These are phyloP conservation scores for Botrytis pseudocinerea DNA, from an alignment of 2,329 filamentous ascomycete genomes.

Conservation along the genomic window DNA sequence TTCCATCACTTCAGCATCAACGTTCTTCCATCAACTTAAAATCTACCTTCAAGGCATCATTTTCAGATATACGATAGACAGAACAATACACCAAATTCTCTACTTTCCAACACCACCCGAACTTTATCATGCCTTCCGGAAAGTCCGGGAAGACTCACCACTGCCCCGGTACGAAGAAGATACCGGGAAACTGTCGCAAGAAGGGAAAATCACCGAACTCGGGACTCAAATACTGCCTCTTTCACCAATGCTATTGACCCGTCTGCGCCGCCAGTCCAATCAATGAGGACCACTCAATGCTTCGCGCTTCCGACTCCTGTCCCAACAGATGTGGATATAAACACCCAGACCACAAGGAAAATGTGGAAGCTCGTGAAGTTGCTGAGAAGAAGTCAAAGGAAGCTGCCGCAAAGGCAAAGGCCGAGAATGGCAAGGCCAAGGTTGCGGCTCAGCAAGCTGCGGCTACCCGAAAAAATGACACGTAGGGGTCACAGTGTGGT, in stretches of 20 bases:
- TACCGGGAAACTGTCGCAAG: background rate
- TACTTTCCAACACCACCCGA: background rate
- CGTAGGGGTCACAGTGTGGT: no score
- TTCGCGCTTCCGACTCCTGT: background rate
- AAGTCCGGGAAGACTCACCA: background rate
- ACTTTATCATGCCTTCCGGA: background rate
- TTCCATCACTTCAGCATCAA: no score
- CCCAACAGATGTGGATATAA: background rate
- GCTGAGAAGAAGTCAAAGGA: background rate
- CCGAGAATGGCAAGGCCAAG: background rate
- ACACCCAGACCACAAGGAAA: background rate
- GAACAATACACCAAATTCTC: background rate
- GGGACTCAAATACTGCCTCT: background rate
- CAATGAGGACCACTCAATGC: rapidly evolving
- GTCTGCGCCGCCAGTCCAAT: background rate
- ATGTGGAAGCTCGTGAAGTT: background rate
- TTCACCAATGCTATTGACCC: background rate
- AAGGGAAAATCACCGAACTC: background rate
- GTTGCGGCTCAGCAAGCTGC: background rate
- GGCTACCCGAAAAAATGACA: background rate
- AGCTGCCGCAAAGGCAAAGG: background rate
- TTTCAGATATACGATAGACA: background rate
- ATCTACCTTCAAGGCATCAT: background rate
- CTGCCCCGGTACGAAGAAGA: background rate
- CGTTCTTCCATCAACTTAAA: no score